Evolutionary conservation across 352 stramenopile species (phyloP).

Genomic region (Saprolegnia diclina): DNA sequence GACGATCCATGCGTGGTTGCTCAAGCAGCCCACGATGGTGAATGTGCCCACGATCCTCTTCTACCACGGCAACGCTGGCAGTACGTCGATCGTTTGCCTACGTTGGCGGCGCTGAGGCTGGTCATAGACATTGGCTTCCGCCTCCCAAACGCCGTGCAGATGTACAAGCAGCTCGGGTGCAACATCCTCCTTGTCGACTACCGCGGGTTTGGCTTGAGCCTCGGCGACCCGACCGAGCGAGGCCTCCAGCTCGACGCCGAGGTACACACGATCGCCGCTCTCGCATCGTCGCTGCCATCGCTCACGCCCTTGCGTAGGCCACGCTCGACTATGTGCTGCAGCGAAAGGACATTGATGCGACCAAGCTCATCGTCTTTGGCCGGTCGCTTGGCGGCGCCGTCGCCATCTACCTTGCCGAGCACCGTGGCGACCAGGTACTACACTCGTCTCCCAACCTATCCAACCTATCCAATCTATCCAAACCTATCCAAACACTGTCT

Average conservation of each 20-base stretch:
- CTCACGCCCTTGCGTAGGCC: conserved; percentile 36
- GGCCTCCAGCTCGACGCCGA: conserved; percentile 90
- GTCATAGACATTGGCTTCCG: conserved; percentile 88
- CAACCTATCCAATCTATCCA: not conserved
- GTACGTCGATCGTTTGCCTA: conserved; percentile 31
- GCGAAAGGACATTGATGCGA: conserved; percentile 74
- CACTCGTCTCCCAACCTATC: not conserved
- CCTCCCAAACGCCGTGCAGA: conserved; percentile 88
- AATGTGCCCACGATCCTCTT: conserved; percentile 87
- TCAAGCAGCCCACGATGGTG: conserved; percentile 70
- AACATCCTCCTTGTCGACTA: conserved; percentile 95
- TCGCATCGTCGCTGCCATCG: not conserved
- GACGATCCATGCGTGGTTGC: conserved; percentile 88
- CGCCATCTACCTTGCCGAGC: conserved; percentile 84
- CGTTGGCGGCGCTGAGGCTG: not conserved
- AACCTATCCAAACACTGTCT: not conserved
- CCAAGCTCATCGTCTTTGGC: conserved; percentile 89
- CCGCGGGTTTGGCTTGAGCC: conserved; percentile 89
- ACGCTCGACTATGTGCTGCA: conserved; percentile 70
- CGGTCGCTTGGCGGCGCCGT: conserved; percentile 89
- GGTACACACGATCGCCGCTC: conserved; percentile 28
- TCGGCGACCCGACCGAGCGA: conserved; percentile 78
- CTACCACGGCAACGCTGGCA: conserved; percentile 93
- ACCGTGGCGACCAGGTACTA: conserved; percentile 54
- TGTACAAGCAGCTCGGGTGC: conserved; percentile 79